phyloP scores from a whole-genome alignment of 148 eudicot genomes.

The Rhododendron vialii region DNA sequence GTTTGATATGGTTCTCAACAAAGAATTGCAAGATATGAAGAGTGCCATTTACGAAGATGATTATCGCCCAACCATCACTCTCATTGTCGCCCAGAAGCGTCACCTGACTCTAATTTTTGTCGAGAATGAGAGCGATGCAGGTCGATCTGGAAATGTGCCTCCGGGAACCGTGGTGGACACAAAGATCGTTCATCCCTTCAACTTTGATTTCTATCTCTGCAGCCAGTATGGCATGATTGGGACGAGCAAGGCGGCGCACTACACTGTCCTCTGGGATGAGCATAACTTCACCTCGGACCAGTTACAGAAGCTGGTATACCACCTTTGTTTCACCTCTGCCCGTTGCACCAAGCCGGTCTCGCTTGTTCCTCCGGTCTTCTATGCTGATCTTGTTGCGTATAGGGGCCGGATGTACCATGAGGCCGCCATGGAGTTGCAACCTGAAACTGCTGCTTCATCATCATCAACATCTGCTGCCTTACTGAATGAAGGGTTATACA shows the following conservation, averaged over 20 bases:
- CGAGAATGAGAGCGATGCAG: slow-evolving; percentile 13
- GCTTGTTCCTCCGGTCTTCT: slow-evolving; percentile 50
- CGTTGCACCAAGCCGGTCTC: slow-evolving; percentile 52
- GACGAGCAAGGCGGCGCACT: slow-evolving; percentile 52
- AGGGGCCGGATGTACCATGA: slow-evolving; percentile 51
- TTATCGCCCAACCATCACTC: slow-evolving; percentile 28
- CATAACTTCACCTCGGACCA: slow-evolving; percentile 32
- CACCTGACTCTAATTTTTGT: slow-evolving; percentile 34
- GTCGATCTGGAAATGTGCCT: slow-evolving; percentile 23
- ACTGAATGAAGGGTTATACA: not conserved
- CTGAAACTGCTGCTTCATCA: slow-evolving; percentile 7
- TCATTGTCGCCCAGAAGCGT: slow-evolving; percentile 36
- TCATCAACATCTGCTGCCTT: slow-evolving; percentile 3
- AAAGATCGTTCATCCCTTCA: slow-evolving; percentile 23
- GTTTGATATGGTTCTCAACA: slow-evolving; percentile 37
- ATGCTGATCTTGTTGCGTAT: slow-evolving; percentile 53
- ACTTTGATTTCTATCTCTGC: slow-evolving; percentile 35
- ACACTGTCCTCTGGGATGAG: slow-evolving; percentile 40
- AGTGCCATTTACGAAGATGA: slow-evolving; percentile 6
- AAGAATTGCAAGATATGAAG: slow-evolving; percentile 29
- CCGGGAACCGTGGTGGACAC: slow-evolving; percentile 47
- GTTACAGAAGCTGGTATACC: slow-evolving; percentile 41
- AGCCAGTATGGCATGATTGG: slow-evolving; percentile 48
- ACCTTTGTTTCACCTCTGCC: slow-evolving; percentile 48
- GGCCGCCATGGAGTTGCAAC: slow-evolving; percentile 22